These are phyloP conservation scores for Xylariaceae sp. DNA, from an alignment of 2,329 filamentous ascomycete genomes.

Conservation along the genomic window DNA sequence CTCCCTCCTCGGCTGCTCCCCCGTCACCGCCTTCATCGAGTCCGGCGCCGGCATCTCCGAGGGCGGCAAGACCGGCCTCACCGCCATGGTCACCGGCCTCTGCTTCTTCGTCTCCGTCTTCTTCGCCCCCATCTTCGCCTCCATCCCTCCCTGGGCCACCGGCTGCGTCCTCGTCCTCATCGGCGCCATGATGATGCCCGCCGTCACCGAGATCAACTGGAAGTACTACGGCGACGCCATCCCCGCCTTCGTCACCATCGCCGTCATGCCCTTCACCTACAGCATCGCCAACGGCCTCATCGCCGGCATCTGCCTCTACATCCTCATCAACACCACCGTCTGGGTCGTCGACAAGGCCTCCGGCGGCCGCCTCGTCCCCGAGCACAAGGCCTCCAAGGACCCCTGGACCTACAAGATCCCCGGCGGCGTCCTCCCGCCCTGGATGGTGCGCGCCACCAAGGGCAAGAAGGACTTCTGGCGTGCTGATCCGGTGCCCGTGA, in stretches of 20 bases:
- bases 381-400: constrained; percentile 73
- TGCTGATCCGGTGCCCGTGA: constrained; percentile 26
- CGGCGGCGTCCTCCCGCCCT: constrained; percentile 70
- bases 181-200: constrained; percentile 79
- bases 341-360: constrained; percentile 65
- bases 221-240: constrained; percentile 77
- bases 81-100: constrained; percentile 70
- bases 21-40: constrained; percentile 83
- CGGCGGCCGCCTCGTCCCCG: constrained; percentile 66
- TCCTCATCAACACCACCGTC: constrained; percentile 66
- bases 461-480: constrained; percentile 76
- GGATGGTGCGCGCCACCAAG: constrained; percentile 58
- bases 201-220: constrained; percentile 85
- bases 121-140: constrained; percentile 87
- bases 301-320: constrained; percentile 72
- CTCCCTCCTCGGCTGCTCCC: constrained; percentile 70
- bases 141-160: constrained; percentile 84
- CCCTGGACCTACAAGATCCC: constrained; percentile 74
- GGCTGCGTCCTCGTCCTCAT: constrained; percentile 85
- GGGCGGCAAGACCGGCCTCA: constrained; percentile 81
- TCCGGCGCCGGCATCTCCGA: constrained; percentile 88
- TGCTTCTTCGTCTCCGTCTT: constrained; percentile 87
- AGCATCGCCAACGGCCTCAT: constrained; percentile 85
- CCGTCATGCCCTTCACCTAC: constrained; percentile 87
- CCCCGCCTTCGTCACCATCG: constrained; percentile 79